phyloP scores from a whole-genome alignment of 169 alveolate genomes.

The Neospora caninum region DNA sequence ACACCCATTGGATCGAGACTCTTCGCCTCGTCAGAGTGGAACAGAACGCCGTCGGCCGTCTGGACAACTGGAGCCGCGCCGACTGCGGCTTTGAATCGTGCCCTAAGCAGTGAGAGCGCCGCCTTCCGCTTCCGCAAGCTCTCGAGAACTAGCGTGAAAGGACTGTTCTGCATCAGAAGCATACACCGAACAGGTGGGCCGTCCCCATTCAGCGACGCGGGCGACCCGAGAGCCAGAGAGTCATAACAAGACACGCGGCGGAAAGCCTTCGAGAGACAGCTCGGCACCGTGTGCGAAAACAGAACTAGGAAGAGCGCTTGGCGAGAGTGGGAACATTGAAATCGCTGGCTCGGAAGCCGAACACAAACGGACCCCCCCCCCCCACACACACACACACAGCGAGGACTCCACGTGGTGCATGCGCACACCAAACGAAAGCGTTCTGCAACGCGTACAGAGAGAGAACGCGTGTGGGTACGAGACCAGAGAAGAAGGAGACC shows the following conservation, averaged over 20 bases:
- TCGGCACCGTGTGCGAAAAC: no score
- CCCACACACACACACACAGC: not conserved
- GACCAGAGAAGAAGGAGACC: no score
- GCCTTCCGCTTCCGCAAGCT: constrained; percentile 18
- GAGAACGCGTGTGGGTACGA: no score
- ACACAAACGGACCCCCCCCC: not conserved
- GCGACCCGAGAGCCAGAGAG: not conserved
- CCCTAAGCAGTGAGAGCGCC: constrained; percentile 1
- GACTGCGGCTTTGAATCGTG: constrained; percentile 30
- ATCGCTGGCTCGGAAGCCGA: no score
- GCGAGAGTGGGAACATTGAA: no score
- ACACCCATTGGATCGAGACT: not conserved
- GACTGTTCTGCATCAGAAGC: not conserved
- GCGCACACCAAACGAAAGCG: no score
- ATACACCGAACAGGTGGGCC: not conserved
- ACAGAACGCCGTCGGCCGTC: not conserved
- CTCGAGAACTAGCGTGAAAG: constrained; percentile 2
- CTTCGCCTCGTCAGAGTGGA: not conserved
- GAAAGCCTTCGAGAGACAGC: no score
- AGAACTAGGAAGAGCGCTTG: no score
- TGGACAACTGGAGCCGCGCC: constrained; percentile 38
- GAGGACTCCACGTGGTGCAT: no score
- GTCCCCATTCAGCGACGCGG: not conserved
- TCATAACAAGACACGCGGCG: not conserved
- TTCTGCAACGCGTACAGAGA: no score